These are phyloP conservation scores for Scleroderma citrinum DNA, from an alignment of 768 basidiomycete species.

Conservation along the genomic window DNA sequence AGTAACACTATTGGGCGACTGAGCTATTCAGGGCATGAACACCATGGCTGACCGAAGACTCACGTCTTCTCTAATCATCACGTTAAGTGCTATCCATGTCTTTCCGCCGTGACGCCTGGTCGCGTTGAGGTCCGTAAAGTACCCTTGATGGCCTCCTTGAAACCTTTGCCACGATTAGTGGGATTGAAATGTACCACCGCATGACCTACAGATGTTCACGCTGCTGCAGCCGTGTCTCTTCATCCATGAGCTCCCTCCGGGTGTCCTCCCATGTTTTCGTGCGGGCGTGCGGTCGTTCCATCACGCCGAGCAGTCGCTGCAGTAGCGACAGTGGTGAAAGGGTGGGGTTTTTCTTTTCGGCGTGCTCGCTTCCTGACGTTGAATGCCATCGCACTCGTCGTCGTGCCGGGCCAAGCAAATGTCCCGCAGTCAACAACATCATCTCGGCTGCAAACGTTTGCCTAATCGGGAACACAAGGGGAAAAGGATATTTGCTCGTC, in stretches of 20 bases:
- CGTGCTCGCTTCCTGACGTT: slow-evolving; percentile 1
- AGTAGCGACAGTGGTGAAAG: slow-evolving; percentile 33
- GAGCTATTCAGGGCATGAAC: not conserved
- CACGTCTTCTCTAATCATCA: slow-evolving; percentile 87
- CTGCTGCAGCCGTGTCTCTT: slow-evolving; percentile 64
- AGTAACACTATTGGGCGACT: too few relatives aligned
- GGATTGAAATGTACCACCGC: not conserved
- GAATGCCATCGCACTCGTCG: slow-evolving; percentile 15
- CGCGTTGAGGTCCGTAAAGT: slow-evolving; percentile 83
- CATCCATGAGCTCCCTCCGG: slow-evolving; percentile 64
- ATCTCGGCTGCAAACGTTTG: slow-evolving; percentile 1
- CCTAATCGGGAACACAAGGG: slow-evolving; percentile 19
- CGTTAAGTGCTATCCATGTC: slow-evolving; percentile 87
- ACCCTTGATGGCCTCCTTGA: slow-evolving; percentile 65
- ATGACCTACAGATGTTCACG: slow-evolving; percentile 49
- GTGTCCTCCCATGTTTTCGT: slow-evolving; percentile 54
- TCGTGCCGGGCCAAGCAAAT: not conserved
- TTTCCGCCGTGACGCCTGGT: slow-evolving; percentile 84
- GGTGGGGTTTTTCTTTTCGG: not conserved
- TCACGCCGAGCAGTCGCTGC: slow-evolving; percentile 71
- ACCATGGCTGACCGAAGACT: slow-evolving; percentile 25
- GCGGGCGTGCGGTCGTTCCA: slow-evolving; percentile 57
- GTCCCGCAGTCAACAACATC: slow-evolving; percentile 13
- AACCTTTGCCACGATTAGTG: slow-evolving; percentile 28
- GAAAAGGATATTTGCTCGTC: too few relatives aligned